Evolutionary conservation across 352 stramenopile species (phyloP).

Genomic region (Thalassiosira ordinaria): DNA sequence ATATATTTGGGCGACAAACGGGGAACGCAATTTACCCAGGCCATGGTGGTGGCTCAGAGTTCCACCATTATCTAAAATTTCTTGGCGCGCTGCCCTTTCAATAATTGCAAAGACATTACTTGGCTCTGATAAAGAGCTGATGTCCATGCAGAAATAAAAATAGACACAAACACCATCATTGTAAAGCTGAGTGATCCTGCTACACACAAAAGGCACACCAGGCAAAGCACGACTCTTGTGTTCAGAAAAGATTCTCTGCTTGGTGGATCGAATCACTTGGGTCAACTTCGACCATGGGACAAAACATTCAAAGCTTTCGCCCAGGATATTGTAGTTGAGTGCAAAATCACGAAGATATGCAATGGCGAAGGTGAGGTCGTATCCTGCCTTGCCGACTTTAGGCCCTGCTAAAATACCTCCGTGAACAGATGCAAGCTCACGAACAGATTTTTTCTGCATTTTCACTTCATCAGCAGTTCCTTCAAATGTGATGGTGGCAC

Average conservation of each 20-base stretch:
- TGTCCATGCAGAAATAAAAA: slow-evolving; percentile 96
- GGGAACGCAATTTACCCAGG: slow-evolving; percentile 91
- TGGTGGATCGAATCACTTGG: slow-evolving; percentile 66
- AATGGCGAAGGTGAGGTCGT: slow-evolving; percentile 95
- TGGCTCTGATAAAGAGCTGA: slow-evolving; percentile 87
- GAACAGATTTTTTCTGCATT: slow-evolving; percentile 76
- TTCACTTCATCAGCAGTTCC: slow-evolving; percentile 73
- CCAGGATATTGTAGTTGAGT: slow-evolving; percentile 91
- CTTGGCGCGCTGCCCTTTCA: slow-evolving; percentile 81
- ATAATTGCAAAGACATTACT: slow-evolving; percentile 89
- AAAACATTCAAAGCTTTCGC: slow-evolving; percentile 91
- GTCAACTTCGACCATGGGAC: slow-evolving; percentile 81
- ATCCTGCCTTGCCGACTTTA: slow-evolving; percentile 90
- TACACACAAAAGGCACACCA: slow-evolving; percentile 90
- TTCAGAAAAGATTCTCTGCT: slow-evolving; percentile 71
- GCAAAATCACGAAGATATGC: slow-evolving; percentile 94
- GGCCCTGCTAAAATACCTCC: slow-evolving; percentile 88
- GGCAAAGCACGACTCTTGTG: slow-evolving; percentile 77
- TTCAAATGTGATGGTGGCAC: slow-evolving; percentile 90
- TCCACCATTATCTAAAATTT: slow-evolving; percentile 91
- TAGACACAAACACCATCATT: slow-evolving; percentile 94
- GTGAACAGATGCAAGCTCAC: slow-evolving; percentile 85
- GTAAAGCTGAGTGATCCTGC: slow-evolving; percentile 94
- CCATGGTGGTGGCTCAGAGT: slow-evolving; percentile 95
- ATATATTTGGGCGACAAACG: slow-evolving; percentile 89